phyloP scores from a whole-genome alignment of 805 yeast species.

The Myxozyma udenii region DNA sequence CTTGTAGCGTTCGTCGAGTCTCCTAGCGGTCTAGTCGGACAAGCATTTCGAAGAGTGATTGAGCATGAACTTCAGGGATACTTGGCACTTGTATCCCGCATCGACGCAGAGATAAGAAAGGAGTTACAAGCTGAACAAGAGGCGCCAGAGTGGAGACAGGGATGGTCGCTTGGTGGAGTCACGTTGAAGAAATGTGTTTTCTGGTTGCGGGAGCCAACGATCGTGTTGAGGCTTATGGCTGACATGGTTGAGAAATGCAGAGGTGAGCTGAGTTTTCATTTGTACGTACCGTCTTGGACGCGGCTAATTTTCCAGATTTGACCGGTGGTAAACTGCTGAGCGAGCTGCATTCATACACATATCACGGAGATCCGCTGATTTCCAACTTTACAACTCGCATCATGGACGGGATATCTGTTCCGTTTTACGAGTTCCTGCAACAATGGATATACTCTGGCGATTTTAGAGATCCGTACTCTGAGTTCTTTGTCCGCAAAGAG shows the following conservation, averaged over 20 bases:
- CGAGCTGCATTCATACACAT: constrained; percentile 48
- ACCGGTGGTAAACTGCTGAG: constrained; percentile 56
- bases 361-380: constrained; percentile 63
- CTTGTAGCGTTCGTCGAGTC: constrained; percentile 41
- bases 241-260: constrained; percentile 43
- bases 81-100: constrained; percentile 43
- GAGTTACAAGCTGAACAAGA: constrained; percentile 37
- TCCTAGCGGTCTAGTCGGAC: constrained; percentile 53
- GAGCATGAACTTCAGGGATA: constrained; percentile 45
- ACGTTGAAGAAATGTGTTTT: constrained; percentile 41
- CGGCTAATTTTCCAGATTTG: constrained; percentile 19
- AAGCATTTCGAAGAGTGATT: constrained; percentile 56
- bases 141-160: constrained; percentile 24
- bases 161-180: constrained; percentile 30
- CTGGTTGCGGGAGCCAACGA: constrained; percentile 50
- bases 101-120: constrained; percentile 42
- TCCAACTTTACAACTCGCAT: constrained; percentile 45
- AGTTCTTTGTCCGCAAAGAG: constrained; percentile 53
- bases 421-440: constrained; percentile 58
- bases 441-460: constrained; percentile 73
- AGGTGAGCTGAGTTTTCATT: constrained; percentile 3
- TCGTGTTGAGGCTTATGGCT: constrained; percentile 57
- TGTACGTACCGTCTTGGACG: too few species aligned
- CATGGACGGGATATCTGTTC: constrained; percentile 48
- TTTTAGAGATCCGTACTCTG: constrained; percentile 51